Evolutionary conservation across 2,329 filamentous ascomycete species (phyloP), one percentile per base, ranked within the genome.

Genomic region (Phialemoniopsis sp.): DNA sequence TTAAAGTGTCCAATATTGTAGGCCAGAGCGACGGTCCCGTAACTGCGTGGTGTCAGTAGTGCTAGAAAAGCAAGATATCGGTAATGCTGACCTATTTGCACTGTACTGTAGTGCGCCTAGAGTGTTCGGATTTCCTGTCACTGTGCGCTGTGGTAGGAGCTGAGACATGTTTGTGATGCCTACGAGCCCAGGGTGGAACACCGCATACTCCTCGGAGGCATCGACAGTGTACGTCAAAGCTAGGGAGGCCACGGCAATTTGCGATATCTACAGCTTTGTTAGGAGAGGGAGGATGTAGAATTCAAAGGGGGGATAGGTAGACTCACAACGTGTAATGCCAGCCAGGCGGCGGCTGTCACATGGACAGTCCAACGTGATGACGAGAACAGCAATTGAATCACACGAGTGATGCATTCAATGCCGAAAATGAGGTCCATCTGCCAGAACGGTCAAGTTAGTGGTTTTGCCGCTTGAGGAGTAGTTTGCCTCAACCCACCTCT

Each of bases 161-260:
- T 41, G 51, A 8, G 50, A 51, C 54, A 72, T 50, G 37, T 64
- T 52, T 1, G 67, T 51, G 4, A 68, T 50, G 0, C 57, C 52
- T 1, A 69, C 58, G 9, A 54, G 51, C 1, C 66, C 67, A 0
- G 53, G 48, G 2, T 35, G 46, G 21, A 62, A 52, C 5, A 67
- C 43, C 4, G 64, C 54, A 2, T 49, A 36, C 0, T 48, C 54
- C 15, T 59, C 53, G n/a, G 64, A 58, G 3, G 56, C 46, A 13
- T 68, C 66, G 32, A 66, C 60, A 2, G 63, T 57, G 41, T 69
- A 72, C 1, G 62, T 63, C 3, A 72, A 51, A 15, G 60, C 63
- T 0, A 72, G 48, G 26, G 62, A 59, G 1, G 68, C 67, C 8
- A 72, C 52, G 3, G 59, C 66, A 29, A 65, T 52, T 55, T 72